Percentiles rank a stretch among this genome's conserved stretches.
Evolutionary conservation across 2,329 filamentous ascomycete species (phyloP).

Genomic region (Botrytis fragariae): DNA sequence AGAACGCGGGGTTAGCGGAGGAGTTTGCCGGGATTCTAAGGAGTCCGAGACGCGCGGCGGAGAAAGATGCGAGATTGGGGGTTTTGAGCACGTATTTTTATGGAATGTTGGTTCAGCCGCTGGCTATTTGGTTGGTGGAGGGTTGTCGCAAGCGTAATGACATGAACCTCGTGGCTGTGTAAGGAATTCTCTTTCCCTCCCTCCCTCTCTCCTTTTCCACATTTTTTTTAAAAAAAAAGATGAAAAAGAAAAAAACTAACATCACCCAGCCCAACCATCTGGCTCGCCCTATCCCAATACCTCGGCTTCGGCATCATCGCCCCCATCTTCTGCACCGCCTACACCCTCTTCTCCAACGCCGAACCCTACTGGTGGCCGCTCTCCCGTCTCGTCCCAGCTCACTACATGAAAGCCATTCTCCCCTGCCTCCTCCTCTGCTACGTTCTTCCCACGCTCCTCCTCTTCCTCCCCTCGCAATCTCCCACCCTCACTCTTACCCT

Average conservation of each 20-base stretch:
- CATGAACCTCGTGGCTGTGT: slow-evolving; percentile 17
- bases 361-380: slow-evolving; percentile 15
- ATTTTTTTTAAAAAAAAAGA: too few species aligned
- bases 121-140: background rate
- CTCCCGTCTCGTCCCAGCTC: slow-evolving; percentile 5
- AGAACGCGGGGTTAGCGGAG: background rate
- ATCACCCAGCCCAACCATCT: background rate
- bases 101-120: background rate
- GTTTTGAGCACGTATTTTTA: background rate
- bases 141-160: slow-evolving; percentile 13
- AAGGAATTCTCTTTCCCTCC: background rate
- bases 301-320: slow-evolving; percentile 2
- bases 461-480: background rate
- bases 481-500: background rate
- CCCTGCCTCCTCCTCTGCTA: background rate
- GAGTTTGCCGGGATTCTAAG: background rate
- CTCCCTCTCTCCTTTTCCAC: too few species aligned
- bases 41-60: background rate
- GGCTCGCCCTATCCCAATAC: slow-evolving; percentile 4
- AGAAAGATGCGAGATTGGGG: background rate
- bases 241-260: background rate
- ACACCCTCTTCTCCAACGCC: slow-evolving; percentile 7
- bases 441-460: background rate
- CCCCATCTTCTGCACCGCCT: background rate
- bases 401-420: slow-evolving; percentile 7